Base-by-base conservation (phyloP, 768 basidiomycete species). In the Hypholoma fasciculare region DNA sequence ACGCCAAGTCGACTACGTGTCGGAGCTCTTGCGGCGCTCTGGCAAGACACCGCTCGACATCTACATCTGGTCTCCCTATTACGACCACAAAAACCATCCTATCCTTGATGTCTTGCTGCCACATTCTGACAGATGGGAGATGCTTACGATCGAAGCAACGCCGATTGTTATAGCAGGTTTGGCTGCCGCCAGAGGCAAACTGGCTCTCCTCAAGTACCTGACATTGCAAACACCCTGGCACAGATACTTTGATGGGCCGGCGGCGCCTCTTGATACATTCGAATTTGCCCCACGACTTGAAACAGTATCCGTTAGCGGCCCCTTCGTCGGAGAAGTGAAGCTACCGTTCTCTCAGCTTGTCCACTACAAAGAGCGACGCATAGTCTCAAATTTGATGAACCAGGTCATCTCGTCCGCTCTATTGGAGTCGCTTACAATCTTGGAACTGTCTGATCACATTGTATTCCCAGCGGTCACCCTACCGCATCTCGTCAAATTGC, bases 111-210 rank as follows among this genome's bases (percentile, higher is more conserved):
- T 63, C 4, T 50, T 70, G n/a, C 57, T 60, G 27, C 49, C 47
- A 30, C 60, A 67, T 27, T 61, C 66, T 17, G 65, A 68, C 36
- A 56, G 65, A 52, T 70, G 67, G 67, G 46, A 64, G 26, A 52
- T 52, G 8, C 62, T 63, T 12, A 62, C 58, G 8, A 52, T 69
- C 36, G 58, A 55, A 16, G 36, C 61, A 3, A 34, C 62, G 1
- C 54, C 57, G 16, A 53, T 53, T 16, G 58, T 63, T 16, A 49
- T 71, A 19, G 44, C 53, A 14, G 60, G 61, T 12, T 63, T 69
- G 47, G 39, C 47, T n/a, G 54, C 56, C 11, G 61, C 68, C 19
- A 66, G 62, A 56, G 66, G 66, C 26, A 61, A 66, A 17, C 61
- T 71, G 4, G 49, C 61, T 14, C 40, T 52, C 2, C 64, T 71